Percentiles rank a stretch among this genome's conserved stretches.
Conservation (phyloP, 2,329 filamentous ascomycete species). For the Fusarium denticulatum region DNA sequence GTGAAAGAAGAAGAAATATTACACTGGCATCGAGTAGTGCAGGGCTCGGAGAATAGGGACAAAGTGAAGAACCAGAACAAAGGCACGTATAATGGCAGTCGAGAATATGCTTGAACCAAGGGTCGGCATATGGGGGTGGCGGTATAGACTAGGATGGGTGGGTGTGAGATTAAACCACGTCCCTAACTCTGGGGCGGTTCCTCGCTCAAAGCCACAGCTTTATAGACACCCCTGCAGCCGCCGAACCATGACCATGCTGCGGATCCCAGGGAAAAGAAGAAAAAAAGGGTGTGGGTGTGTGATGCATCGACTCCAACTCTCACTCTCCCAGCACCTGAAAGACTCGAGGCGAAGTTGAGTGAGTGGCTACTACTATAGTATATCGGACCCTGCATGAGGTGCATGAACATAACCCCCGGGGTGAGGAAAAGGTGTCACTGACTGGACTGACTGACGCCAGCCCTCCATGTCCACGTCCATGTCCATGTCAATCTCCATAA, state of each 20-base stretch:
- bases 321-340: background rate
- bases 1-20: background rate
- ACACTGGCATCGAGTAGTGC: background rate
- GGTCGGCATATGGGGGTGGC: constrained; percentile 15
- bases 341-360: background rate
- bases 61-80: constrained; percentile 14
- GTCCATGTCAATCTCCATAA: background rate
- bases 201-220: constrained; percentile 19
- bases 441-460: constrained; percentile 9
- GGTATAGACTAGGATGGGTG: background rate
- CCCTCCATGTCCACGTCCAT: constrained; percentile 3
- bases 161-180: constrained; percentile 7
- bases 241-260: constrained; percentile 16
- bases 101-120: constrained; percentile 3
- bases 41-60: constrained; percentile 4
- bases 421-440: constrained; percentile 18
- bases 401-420: constrained; percentile 33
- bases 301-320: constrained; percentile 4
- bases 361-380: background rate
- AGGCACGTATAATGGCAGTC: constrained; percentile 11
- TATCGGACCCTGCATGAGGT: constrained; percentile 40
- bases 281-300: constrained; percentile 14
- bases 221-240: constrained; percentile 9
- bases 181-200: constrained; percentile 15
- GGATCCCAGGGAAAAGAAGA: constrained; percentile 20